Evolutionary conservation across 139 green algal genomes (phyloP), one percentile per base, ranked within the genome.

Genomic region (Chlorella sp.): DNA sequence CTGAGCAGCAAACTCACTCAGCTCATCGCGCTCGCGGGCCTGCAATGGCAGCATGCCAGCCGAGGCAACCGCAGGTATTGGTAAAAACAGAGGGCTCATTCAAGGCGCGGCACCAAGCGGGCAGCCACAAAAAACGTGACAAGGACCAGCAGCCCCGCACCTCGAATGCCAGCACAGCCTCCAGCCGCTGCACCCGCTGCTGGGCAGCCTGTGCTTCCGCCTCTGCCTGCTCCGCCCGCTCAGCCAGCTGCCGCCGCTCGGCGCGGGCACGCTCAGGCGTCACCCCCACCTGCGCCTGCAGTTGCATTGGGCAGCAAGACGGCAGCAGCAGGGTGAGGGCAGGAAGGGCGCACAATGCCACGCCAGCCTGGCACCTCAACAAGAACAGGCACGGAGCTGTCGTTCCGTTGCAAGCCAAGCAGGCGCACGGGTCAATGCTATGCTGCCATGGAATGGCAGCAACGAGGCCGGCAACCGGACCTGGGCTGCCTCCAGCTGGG

Each of bases 251-350:
- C 76, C 71, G 76, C 26, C 76, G 76, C 57, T 72, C 57, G 36
- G 60, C 28, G 13, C 76, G 57, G 2, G 36, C 60, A 21, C 76
- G 76, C 32, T 82, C 76, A 1, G 76, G 75, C 23, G 76, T 82
- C 55, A 81, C 74, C 1, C 74, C 74, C 30, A 78, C 72, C n/a
- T 79, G 72, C 5, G 72, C 72, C 72, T 79, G 72, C 72, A 64
- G n/a, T n/a, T n/a, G n/a, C n/a, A n/a, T n/a, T n/a, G n/a, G n/a
- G n/a, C n/a, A n/a, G n/a, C n/a, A n/a, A n/a, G n/a, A 32, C 28
- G 13, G n/a, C 2, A 5, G 18, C 15, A 38, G 63, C 28, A 69
- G 4, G 7, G 44, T 9, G 44, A 51, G 44, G 44, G 9, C 44
- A 51, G 7, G 9, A 51, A 51, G 44, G 7, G 9, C 44, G 44